phyloP scores from a whole-genome alignment of 495 filamentous ascomycete species.

The Hypoxylon fragiforme region DNA sequence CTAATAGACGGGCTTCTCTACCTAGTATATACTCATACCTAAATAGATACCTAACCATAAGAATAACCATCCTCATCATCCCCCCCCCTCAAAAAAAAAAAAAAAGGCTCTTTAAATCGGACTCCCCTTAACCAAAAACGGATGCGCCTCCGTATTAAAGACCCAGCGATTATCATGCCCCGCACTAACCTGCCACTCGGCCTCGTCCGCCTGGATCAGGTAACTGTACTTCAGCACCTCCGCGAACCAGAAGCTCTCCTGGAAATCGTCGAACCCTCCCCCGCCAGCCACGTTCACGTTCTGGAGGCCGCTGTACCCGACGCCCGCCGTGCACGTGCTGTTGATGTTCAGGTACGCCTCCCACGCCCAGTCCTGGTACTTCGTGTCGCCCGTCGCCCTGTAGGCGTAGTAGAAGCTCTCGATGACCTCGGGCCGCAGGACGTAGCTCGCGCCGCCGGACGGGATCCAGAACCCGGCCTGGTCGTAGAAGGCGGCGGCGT shows the following conservation, averaged over 20 bases:
- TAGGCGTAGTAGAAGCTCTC: slow-evolving; percentile 91
- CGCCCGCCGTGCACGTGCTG: slow-evolving; percentile 60
- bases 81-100: neutral
- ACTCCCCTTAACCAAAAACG: slow-evolving; percentile 59
- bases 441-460: slow-evolving; percentile 54
- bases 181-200: slow-evolving; percentile 65
- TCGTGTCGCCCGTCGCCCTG: slow-evolving; percentile 68
- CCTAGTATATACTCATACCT: neutral
- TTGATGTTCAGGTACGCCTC: slow-evolving; percentile 75
- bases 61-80: no score
- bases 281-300: slow-evolving; percentile 69
- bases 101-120: slow-evolving; percentile 33
- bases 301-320: slow-evolving; percentile 66
- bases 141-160: slow-evolving; percentile 86
- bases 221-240: slow-evolving; percentile 89
- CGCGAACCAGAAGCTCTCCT: slow-evolving; percentile 91
- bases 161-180: slow-evolving; percentile 67
- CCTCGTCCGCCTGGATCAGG: slow-evolving; percentile 67
- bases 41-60: neutral
- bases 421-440: slow-evolving; percentile 81
- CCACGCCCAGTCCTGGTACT: slow-evolving; percentile 87
- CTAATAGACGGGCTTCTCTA: no score
- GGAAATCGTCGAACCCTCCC: slow-evolving; percentile 65
- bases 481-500: slow-evolving; percentile 62
- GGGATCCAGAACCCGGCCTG: slow-evolving; percentile 74